These are phyloP conservation scores for Ilyonectria destructans DNA, from an alignment of 2,329 filamentous ascomycete species.

Conservation along the genomic window DNA sequence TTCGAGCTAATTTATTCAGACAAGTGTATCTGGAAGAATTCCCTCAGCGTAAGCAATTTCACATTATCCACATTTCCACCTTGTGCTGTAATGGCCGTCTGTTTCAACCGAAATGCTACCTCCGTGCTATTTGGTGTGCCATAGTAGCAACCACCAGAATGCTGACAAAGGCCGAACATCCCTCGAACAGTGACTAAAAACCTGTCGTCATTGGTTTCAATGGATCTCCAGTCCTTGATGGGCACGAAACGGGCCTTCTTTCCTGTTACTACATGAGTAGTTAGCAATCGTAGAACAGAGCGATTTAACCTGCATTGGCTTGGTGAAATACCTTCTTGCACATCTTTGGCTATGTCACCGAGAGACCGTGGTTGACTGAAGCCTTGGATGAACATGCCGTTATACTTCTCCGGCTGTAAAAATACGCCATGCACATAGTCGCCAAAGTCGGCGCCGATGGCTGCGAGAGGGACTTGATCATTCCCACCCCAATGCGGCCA, in stretches of 20 bases:
- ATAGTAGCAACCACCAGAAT: conserved; percentile 9
- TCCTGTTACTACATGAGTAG: neutral
- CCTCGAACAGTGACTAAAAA: neutral
- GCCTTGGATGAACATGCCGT: conserved; percentile 5
- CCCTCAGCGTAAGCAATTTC: neutral
- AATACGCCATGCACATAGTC: conserved; percentile 5
- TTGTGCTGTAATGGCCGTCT: neutral
- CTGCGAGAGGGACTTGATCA: neutral
- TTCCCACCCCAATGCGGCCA: conserved; percentile 1
- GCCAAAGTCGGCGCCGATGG: conserved; percentile 17
- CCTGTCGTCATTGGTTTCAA: conserved; percentile 1
- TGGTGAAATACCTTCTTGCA: neutral
- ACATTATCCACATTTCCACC: neutral
- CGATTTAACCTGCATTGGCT: too few relatives aligned
- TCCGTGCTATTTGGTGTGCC: neutral
- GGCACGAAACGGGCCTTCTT: conserved; percentile 13
- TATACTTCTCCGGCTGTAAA: neutral
- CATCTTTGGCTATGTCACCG: neutral
- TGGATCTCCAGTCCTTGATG: conserved; percentile 17
- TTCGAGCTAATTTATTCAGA: neutral
- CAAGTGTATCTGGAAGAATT: neutral
- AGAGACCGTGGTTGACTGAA: neutral
- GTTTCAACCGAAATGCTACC: neutral
- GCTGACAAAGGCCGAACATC: conserved; percentile 19
- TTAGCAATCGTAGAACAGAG: neutral